Percentiles rank a stretch among this genome's conserved stretches.
phyloP scores from a whole-genome alignment of 139 green algal genomes.

The Pleodorina starrii region DNA sequence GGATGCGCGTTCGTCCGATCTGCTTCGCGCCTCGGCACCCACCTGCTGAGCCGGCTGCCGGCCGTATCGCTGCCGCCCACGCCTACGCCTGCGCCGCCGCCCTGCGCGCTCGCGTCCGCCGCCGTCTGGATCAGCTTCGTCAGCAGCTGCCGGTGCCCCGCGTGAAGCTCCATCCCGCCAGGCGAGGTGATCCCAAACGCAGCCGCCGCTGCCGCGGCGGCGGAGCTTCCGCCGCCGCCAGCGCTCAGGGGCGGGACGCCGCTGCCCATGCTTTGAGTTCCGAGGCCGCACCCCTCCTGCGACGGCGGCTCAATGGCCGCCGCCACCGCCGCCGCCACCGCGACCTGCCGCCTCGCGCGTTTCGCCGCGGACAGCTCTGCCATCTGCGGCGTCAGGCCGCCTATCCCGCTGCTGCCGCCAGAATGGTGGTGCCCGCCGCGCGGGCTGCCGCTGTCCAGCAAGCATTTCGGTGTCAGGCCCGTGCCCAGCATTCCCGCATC shows the following conservation, averaged over 20 bases:
- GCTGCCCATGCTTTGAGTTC: not conserved
- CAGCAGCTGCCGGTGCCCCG: slow-evolving; percentile 48
- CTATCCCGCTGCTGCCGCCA: not conserved
- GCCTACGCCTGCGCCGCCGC: not conserved
- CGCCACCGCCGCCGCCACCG: slow-evolving; percentile 15
- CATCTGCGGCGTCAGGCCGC: not conserved
- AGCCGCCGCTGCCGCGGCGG: not conserved
- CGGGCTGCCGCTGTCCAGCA: not conserved
- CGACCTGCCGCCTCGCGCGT: slow-evolving; percentile 17
- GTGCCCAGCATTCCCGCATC: not conserved
- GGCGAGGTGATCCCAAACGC: not conserved
- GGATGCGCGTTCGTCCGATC: too few relatives aligned
- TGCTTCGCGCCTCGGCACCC: too few relatives aligned
- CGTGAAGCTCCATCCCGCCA: slow-evolving; percentile 29
- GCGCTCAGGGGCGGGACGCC: not conserved
- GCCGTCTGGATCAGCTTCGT: slow-evolving; percentile 37
- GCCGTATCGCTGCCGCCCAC: not conserved
- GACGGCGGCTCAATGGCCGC: not conserved
- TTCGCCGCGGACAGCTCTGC: not conserved
- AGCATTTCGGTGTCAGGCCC: slow-evolving; percentile 2
- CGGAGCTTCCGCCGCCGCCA: not conserved
- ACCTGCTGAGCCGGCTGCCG: not conserved
- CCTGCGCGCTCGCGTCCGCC: not conserved
- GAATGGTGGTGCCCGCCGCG: too few relatives aligned
- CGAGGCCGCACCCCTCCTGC: not conserved